Evolutionary conservation across 305 asterid species (phyloP).

Genomic region (Ilex paraguariensis): DNA sequence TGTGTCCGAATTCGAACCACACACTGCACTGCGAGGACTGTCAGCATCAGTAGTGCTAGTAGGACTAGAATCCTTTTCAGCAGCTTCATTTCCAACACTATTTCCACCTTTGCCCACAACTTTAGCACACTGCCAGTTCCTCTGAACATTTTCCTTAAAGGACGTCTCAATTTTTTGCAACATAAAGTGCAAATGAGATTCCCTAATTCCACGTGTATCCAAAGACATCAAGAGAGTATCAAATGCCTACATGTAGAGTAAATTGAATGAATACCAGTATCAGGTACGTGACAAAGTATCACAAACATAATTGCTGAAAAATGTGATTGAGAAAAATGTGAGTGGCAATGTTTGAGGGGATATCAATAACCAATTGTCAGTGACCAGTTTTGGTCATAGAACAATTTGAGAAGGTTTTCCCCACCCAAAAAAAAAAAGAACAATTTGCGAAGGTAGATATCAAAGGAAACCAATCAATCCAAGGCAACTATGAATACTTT

Average conservation of each 20-base stretch:
- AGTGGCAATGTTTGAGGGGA: not conserved
- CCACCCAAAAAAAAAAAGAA: too few relatives aligned
- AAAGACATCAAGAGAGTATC: slow-evolving; percentile 64
- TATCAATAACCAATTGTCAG: too few relatives aligned
- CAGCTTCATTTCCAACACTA: slow-evolving; percentile 32
- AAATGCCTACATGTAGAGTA: slow-evolving; percentile 58
- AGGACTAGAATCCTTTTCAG: slow-evolving; percentile 32
- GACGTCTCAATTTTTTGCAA: slow-evolving; percentile 70
- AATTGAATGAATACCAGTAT: not conserved
- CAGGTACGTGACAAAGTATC: not conserved
- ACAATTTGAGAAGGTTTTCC: too few relatives aligned
- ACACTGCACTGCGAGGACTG: slow-evolving; percentile 59
- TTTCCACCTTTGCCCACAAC: slow-evolving; percentile 13
- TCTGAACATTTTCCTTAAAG: slow-evolving; percentile 59
- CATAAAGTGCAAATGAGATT: slow-evolving; percentile 93
- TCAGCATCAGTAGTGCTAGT: slow-evolving; percentile 32
- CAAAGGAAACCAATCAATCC: too few relatives aligned
- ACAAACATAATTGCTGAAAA: not conserved
- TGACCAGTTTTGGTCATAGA: too few relatives aligned
- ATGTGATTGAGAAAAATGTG: not conserved
- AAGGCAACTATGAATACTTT: too few relatives aligned
- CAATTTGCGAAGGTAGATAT: too few relatives aligned
- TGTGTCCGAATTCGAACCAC: slow-evolving; percentile 43
- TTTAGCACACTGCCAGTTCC: slow-evolving; percentile 23
- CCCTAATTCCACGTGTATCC: slow-evolving; percentile 92